Evolutionary conservation across 1,139 yeast species (phyloP).

Genomic region (Hemisphaericaspora subhashii): DNA sequence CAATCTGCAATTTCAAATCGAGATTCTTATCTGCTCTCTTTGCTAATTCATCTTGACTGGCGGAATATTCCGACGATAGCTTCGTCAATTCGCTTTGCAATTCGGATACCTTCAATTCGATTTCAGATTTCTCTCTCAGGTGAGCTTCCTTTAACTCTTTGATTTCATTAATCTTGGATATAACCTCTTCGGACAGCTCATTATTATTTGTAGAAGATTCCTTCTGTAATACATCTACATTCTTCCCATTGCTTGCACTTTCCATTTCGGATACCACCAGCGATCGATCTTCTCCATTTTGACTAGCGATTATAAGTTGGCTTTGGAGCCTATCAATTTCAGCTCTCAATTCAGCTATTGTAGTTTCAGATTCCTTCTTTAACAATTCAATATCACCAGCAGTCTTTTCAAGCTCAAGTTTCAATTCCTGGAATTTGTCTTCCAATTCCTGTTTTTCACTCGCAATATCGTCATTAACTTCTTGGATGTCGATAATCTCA

Average conservation of each 20-base stretch:
- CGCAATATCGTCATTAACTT: not conserved
- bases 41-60: not conserved
- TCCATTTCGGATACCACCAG: not conserved
- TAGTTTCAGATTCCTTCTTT: conserved; percentile 11
- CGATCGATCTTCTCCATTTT: not conserved
- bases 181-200: conserved; percentile 7
- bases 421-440: conserved; percentile 12
- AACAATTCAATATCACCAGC: not conserved
- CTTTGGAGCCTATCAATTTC: conserved; percentile 19
- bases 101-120: conserved; percentile 5
- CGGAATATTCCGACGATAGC: conserved; percentile 2
- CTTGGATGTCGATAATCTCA: conserved; percentile 4
- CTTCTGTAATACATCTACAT: not conserved
- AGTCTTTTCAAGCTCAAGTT: conserved; percentile 5
- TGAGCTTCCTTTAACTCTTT: conserved; percentile 9
- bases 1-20: conserved; percentile 6
- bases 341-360: conserved; percentile 7
- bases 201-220: conserved; percentile 9
- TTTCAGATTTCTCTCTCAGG: conserved; percentile 7
- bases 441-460: conserved; percentile 17
- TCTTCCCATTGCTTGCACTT: not conserved
- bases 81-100: conserved; percentile 1
- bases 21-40: conserved; percentile 1
- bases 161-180: conserved; percentile 6
- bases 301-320: conserved; percentile 1